phyloP scores from a whole-genome alignment of 345 rosid genomes.

The Limnanthes douglasii region DNA sequence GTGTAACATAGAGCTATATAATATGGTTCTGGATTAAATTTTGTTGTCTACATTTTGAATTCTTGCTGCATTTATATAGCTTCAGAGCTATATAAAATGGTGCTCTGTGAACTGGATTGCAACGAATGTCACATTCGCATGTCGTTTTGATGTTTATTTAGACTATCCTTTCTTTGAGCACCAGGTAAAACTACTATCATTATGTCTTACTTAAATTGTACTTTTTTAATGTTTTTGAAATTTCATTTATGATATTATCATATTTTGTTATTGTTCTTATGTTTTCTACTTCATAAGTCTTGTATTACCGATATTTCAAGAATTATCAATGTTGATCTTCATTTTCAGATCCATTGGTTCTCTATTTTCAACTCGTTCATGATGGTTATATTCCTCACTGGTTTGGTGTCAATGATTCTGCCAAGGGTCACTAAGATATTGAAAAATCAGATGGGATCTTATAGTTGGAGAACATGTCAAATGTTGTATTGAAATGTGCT shows the following conservation, averaged over 20 bases:
- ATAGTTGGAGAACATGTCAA: too few relatives aligned
- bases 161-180: slow-evolving; percentile 95
- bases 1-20: too few relatives aligned
- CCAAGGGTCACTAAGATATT: too few relatives aligned
- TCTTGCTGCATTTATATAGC: too few relatives aligned
- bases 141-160: slow-evolving; percentile 84
- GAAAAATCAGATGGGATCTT: too few relatives aligned
- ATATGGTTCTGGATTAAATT: too few relatives aligned
- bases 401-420: slow-evolving; percentile 93
- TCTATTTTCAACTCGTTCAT: slow-evolving; percentile 93
- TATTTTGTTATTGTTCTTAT: not conserved
- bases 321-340: slow-evolving; percentile 5
- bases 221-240: slow-evolving; percentile 4
- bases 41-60: too few relatives aligned
- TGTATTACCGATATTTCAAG: not conserved
- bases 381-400: slow-evolving; percentile 97
- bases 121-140: slow-evolving; percentile 60
- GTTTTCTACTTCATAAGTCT: slow-evolving; percentile 5
- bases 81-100: too few relatives aligned
- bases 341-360: slow-evolving; percentile 87
- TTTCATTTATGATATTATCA: slow-evolving; percentile 1
- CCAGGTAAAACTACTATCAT: slow-evolving; percentile 35
- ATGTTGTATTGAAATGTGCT: too few relatives aligned
- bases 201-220: slow-evolving; percentile 4
- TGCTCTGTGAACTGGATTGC: slow-evolving; percentile 60